Percentiles rank a stretch among this genome's conserved stretches.
phyloP scores from a whole-genome alignment of 371 early-diverging fungal species.

The Furculomyces boomerangus region DNA sequence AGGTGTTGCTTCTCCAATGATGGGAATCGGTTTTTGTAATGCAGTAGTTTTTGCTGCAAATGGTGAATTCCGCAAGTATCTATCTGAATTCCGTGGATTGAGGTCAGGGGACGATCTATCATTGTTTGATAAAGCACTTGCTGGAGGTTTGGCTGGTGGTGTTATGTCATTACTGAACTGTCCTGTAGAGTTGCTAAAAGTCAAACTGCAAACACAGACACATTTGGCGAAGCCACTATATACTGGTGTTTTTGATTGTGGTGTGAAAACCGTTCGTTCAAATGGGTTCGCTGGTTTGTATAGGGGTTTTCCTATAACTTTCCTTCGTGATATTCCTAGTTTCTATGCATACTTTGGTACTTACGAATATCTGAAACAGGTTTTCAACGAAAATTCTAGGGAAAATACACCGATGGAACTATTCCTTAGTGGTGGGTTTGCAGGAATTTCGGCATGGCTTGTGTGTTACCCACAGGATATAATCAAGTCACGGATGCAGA shows the following conservation, averaged over 20 bases:
- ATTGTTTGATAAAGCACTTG: constrained; percentile 34
- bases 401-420: constrained; percentile 30
- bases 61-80: constrained; percentile 28
- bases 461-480: constrained; percentile 82
- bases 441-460: constrained; percentile 63
- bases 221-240: constrained; percentile 25
- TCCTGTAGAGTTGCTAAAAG: constrained; percentile 71
- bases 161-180: constrained; percentile 63
- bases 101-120: constrained; percentile 31
- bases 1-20: constrained; percentile 64
- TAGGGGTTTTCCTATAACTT: constrained; percentile 58
- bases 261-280: constrained; percentile 40
- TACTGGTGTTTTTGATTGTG: constrained; percentile 56
- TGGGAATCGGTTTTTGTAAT: constrained; percentile 78
- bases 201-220: constrained; percentile 65
- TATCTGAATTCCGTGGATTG: constrained; percentile 29
- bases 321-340: constrained; percentile 71
- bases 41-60: constrained; percentile 73
- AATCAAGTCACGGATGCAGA: constrained; percentile 65
- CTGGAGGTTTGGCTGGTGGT: constrained; percentile 66
- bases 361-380: constrained; percentile 44
- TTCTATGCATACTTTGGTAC: constrained; percentile 67
- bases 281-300: constrained; percentile 55
- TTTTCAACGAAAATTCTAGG: constrained; percentile 18
- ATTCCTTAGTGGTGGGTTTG: constrained; percentile 63